These are phyloP conservation scores for Sinapis alba DNA, from an alignment of 441 rosid genomes.

Conservation along the genomic window DNA sequence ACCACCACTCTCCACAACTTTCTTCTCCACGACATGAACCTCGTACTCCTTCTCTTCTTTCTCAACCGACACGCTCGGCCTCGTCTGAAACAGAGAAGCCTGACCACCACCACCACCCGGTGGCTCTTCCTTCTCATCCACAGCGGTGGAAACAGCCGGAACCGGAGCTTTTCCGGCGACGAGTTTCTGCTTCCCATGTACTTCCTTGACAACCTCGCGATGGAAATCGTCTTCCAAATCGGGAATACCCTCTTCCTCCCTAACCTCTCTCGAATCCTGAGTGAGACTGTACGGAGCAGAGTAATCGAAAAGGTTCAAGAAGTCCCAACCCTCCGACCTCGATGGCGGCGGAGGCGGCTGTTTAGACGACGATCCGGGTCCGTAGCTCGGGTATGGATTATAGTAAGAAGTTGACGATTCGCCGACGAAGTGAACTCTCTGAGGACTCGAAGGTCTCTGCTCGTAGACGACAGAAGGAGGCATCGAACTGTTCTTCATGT, in stretches of 20 bases:
- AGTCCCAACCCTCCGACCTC: conserved; percentile 66
- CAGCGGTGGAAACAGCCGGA: neutral
- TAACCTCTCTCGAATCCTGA: conserved; percentile 67
- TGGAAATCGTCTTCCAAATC: conserved; percentile 80
- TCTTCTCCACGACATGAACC: conserved; percentile 42
- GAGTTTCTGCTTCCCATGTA: conserved; percentile 57
- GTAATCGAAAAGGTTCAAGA: conserved; percentile 68
- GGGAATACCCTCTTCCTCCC: conserved; percentile 91
- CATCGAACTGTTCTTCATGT: conserved; percentile 67
- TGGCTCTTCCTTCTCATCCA: conserved; percentile 20
- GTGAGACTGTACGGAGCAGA: conserved; percentile 49
- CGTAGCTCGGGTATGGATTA: conserved; percentile 28
- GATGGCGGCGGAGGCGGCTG: conserved; percentile 74
- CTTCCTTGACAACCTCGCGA: conserved; percentile 79
- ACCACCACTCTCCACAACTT: conserved; percentile 49
- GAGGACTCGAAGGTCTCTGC: conserved; percentile 64
- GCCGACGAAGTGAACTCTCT: conserved; percentile 51
- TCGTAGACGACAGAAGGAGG: conserved; percentile 60
- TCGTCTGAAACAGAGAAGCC: conserved; percentile 55
- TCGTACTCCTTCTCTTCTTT: conserved; percentile 27
- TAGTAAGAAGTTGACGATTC: conserved; percentile 57
- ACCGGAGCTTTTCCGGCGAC: conserved; percentile 34
- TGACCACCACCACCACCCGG: conserved; percentile 23
- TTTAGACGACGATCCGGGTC: conserved; percentile 49
- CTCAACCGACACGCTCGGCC: conserved; percentile 43